Conservation (phyloP, 169 alveolate species). For the Blepharisma undulans region DNA sequence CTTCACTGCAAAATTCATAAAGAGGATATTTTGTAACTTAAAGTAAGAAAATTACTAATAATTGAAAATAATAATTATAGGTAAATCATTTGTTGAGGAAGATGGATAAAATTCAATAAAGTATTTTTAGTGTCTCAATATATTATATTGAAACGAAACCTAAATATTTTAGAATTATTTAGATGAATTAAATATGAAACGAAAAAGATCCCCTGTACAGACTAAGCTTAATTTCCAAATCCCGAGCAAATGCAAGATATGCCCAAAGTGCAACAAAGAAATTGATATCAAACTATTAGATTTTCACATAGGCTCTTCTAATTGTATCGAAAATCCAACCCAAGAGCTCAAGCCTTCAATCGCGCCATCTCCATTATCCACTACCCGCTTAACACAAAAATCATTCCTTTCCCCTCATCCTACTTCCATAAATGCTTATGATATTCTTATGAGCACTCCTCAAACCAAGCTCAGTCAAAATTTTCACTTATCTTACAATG, state of each 20-base stretch:
- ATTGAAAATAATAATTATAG: background rate
- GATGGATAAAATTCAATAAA: too few species aligned
- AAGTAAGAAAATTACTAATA: background rate
- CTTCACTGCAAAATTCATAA: background rate
- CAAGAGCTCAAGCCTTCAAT: background rate
- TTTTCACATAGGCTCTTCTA: background rate
- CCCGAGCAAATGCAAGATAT: background rate
- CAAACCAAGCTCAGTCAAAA: background rate
- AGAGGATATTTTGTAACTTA: background rate
- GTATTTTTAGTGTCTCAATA: too few species aligned
- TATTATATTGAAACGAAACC: too few species aligned
- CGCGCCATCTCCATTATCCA: background rate
- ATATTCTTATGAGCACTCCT: background rate
- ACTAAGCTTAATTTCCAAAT: background rate
- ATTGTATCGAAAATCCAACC: background rate
- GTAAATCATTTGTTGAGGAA: background rate
- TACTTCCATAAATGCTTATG: background rate
- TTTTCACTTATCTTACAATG: background rate
- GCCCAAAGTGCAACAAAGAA: background rate
- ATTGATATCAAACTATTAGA: background rate
- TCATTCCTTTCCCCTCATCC: background rate
- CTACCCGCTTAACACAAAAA: background rate
- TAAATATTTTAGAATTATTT: too few species aligned
- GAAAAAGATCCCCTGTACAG: background rate
- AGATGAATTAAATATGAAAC: background rate